Conservation (phyloP, 306 rosid genomes). For the Carpinus viminea region DNA sequence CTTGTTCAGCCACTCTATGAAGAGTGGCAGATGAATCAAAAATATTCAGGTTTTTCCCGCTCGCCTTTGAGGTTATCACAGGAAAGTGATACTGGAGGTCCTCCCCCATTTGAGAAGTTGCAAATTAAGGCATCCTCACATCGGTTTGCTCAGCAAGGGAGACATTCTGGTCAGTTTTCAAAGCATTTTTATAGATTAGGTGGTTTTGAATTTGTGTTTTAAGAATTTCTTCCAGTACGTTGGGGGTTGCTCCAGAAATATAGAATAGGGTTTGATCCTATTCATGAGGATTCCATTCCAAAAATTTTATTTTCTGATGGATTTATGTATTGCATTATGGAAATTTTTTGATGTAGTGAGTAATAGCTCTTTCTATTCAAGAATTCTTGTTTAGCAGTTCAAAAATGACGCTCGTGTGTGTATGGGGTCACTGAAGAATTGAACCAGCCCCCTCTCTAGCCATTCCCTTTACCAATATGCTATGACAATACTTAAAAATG, state of each 20-base stretch:
- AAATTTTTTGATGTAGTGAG: too few relatives aligned
- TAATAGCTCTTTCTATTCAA: too few relatives aligned
- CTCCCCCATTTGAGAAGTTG: constrained; percentile 95
- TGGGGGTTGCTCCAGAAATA: neutral
- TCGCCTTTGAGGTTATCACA: constrained; percentile 54
- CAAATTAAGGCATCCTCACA: constrained; percentile 64
- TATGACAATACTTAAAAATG: neutral
- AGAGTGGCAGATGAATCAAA: constrained; percentile 91
- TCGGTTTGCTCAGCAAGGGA: constrained; percentile 31
- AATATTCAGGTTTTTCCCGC: constrained; percentile 77
- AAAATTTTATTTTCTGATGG: too few relatives aligned
- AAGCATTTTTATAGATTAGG: neutral
- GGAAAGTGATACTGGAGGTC: constrained; percentile 64
- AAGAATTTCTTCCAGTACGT: neutral
- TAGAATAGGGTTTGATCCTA: too few relatives aligned
- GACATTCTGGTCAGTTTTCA: constrained; percentile 27
- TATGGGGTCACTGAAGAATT: too few relatives aligned
- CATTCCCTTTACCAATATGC: neutral
- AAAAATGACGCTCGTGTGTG: too few relatives aligned
- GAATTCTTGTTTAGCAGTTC: too few relatives aligned
- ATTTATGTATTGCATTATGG: neutral
- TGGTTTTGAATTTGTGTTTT: neutral
- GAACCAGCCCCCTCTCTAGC: neutral
- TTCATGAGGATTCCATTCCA: too few relatives aligned
- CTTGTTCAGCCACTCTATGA: constrained; percentile 78